A percentile compares a stretch with the other conserved stretches of the same genome.
phyloP scores from a whole-genome alignment of 1,284 basidiomycete genomes.

The Rhodotorula sp. region DNA sequence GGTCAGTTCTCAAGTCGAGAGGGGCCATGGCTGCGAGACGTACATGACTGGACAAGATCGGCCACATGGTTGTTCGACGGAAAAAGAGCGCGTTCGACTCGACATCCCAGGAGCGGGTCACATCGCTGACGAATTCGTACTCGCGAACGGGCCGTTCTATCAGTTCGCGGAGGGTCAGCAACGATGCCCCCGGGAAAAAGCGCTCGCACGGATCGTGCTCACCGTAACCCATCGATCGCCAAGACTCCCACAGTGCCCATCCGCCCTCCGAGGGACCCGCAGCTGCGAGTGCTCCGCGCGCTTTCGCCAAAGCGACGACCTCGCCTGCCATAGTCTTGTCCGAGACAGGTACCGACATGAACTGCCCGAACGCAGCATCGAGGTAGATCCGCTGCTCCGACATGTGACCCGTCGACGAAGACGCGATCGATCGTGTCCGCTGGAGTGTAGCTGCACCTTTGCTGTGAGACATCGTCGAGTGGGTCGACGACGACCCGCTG shows the following conservation, averaged over 20 bases:
- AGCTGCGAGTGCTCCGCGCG: slow-evolving; percentile 19
- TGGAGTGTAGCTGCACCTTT: neutral
- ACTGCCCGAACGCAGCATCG: neutral
- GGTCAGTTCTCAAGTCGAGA: slow-evolving; percentile 8
- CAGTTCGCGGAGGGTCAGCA: slow-evolving; percentile 48
- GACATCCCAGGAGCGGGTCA: slow-evolving; percentile 77
- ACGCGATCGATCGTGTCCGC: neutral
- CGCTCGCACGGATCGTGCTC: neutral
- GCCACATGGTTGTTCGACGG: slow-evolving; percentile 65
- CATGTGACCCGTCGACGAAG: neutral
- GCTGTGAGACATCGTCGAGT: neutral
- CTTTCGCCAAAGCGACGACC: slow-evolving; percentile 22
- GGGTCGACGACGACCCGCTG: neutral
- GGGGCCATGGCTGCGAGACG: slow-evolving; percentile 46
- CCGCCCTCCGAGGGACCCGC: slow-evolving; percentile 28
- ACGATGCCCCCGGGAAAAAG: neutral
- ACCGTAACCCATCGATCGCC: slow-evolving; percentile 30
- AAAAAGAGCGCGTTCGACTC: slow-evolving; percentile 74
- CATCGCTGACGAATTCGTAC: slow-evolving; percentile 71
- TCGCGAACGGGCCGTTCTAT: slow-evolving; percentile 77
- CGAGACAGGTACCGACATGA: slow-evolving; percentile 9
- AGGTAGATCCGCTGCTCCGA: slow-evolving; percentile 33
- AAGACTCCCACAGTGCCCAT: slow-evolving; percentile 35
- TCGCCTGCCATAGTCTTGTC: slow-evolving; percentile 24
- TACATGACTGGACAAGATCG: slow-evolving; percentile 61